A percentile compares a stretch with the other conserved stretches of the same genome.
Evolutionary conservation across 495 filamentous ascomycete species (phyloP).

Genomic region (Annulohypoxylon bovei): DNA sequence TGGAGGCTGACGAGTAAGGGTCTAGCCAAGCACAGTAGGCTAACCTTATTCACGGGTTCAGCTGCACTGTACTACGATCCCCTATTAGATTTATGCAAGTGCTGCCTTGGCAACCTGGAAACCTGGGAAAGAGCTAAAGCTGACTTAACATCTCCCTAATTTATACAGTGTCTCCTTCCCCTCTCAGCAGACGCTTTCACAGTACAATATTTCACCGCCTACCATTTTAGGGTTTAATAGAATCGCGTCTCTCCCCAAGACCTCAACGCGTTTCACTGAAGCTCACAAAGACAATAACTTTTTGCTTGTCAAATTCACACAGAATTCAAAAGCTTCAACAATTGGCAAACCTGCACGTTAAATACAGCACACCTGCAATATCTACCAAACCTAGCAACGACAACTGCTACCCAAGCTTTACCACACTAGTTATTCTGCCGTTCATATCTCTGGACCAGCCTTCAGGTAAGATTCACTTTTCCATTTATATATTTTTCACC

Average conservation of each 20-base stretch:
- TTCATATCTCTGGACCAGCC: not conserved
- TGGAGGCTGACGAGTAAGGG: constrained; percentile 4
- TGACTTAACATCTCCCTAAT: not conserved
- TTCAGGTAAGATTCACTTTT: constrained; percentile 8
- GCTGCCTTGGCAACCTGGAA: not conserved
- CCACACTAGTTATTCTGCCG: not conserved
- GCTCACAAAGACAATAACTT: not conserved
- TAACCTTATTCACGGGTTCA: no score
- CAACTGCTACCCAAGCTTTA: not conserved
- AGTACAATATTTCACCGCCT: constrained; percentile 18
- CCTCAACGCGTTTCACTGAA: constrained; percentile 26
- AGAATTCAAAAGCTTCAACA: not conserved
- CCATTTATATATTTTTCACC: not conserved
- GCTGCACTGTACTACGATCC: not conserved
- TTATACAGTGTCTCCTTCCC: not conserved
- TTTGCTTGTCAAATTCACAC: not conserved
- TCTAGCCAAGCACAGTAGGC: not conserved
- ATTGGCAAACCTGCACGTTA: not conserved
- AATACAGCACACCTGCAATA: not conserved
- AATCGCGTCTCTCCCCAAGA: constrained; percentile 41
- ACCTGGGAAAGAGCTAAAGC: not conserved
- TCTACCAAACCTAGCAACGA: not conserved
- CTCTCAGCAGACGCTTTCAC: not conserved
- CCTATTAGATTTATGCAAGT: not conserved
- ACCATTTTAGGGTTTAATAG: constrained; percentile 39